Evolutionary conservation across 1,284 basidiomycete species (phyloP).

Genomic region (Trichosporon sp.): DNA sequence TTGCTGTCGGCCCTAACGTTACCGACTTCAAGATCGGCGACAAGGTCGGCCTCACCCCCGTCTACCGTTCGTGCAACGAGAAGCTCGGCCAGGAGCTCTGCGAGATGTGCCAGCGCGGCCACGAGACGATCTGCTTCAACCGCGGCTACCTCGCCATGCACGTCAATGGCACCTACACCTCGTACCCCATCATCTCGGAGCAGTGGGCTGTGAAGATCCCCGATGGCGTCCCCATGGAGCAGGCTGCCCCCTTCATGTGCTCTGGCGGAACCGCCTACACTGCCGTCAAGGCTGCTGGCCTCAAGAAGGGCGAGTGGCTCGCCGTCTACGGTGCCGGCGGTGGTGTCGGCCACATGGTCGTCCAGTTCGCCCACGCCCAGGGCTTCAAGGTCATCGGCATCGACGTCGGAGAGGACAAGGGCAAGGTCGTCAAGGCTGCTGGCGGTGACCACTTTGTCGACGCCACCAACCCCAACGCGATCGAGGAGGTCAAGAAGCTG

Average conservation of each 20-base stretch:
- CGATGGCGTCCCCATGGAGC: slow-evolving; percentile 14
- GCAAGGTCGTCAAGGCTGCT: slow-evolving; percentile 1
- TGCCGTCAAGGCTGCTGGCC: slow-evolving; percentile 17
- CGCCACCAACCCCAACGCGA: slow-evolving; percentile 9
- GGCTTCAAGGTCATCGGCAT: slow-evolving; percentile 18
- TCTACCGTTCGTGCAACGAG: slow-evolving; percentile 10
- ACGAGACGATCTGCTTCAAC: slow-evolving; percentile 18
- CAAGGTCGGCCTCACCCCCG: slow-evolving; percentile 15
- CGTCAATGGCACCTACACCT: slow-evolving; percentile 18
- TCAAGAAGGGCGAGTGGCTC: slow-evolving; percentile 11
- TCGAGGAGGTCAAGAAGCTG: slow-evolving; percentile 12
- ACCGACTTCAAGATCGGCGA: slow-evolving; percentile 18
- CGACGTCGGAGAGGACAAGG: slow-evolving; percentile 18
- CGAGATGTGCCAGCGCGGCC: slow-evolving; percentile 16
- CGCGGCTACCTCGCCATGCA: slow-evolving; percentile 10
- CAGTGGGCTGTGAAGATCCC: slow-evolving; percentile 18
- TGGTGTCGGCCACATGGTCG: slow-evolving; percentile 22
- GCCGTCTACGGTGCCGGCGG: slow-evolving; percentile 15
- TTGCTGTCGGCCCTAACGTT: slow-evolving; percentile 16
- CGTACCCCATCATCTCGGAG: slow-evolving; percentile 14
- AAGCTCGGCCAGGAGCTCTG: slow-evolving; percentile 8
- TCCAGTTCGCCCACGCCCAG: slow-evolving; percentile 18
- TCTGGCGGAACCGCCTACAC: slow-evolving; percentile 21
- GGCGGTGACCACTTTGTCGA: slow-evolving; percentile 16
- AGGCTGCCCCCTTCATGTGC: slow-evolving; percentile 21